Percentiles rank a stretch among this genome's conserved stretches.
Conservation (phyloP, 2,329 filamentous ascomycete genomes). For the Fonsecaea nubica region DNA sequence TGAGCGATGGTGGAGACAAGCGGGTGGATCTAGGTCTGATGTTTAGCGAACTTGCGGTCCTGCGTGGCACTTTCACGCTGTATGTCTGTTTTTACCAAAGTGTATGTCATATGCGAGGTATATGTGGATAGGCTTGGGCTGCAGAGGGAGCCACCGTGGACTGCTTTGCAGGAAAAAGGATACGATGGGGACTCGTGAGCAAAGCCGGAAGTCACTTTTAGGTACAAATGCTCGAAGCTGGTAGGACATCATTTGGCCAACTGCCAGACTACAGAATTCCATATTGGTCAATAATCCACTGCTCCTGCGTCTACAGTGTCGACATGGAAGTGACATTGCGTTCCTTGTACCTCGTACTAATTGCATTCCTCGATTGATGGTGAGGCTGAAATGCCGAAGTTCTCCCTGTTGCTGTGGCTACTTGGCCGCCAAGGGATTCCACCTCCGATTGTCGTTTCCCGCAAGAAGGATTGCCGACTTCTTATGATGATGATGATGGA, state of each 20-base stretch:
- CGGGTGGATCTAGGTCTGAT: neutral
- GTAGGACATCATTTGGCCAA: neutral
- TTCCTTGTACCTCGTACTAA: neutral
- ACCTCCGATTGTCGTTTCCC: neutral
- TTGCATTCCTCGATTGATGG: neutral
- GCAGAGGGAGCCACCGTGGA: neutral
- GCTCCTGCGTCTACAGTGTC: neutral
- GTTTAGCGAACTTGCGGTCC: conserved; percentile 17
- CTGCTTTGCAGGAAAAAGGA: neutral
- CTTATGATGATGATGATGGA: neutral
- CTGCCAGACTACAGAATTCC: neutral
- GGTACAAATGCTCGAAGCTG: neutral
- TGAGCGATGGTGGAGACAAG: conserved; percentile 4
- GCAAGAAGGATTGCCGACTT: neutral
- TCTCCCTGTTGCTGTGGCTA: conserved; percentile 6
- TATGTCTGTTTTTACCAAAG: conserved; percentile 1
- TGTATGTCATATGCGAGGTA: neutral
- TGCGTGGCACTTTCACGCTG: conserved; percentile 3
- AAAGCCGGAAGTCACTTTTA: neutral
- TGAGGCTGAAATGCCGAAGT: neutral
- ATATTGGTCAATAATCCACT: neutral
- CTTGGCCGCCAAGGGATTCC: neutral
- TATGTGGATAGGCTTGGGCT: neutral
- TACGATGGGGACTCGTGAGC: neutral
- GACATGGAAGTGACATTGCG: neutral